Evolutionary conservation across 2,329 filamentous ascomycete species (phyloP).

Genomic region (Beauveria scarabaeidicola): DNA sequence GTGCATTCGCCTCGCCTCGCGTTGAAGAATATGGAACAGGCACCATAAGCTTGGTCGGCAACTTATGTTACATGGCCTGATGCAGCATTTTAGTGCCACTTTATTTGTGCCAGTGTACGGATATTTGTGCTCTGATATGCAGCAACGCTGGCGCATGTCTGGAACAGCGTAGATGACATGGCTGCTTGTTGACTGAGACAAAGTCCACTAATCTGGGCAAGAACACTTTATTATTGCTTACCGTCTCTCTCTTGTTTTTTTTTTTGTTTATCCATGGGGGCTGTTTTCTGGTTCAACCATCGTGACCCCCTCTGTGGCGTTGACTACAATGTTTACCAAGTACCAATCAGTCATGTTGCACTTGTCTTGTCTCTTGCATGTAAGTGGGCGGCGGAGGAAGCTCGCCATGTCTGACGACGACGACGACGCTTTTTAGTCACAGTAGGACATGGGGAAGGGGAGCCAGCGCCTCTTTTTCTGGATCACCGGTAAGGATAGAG

Average conservation of each 20-base stretch:
- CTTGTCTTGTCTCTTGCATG: not conserved
- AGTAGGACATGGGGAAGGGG: not conserved
- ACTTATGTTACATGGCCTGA: conserved; percentile 2
- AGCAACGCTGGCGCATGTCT: conserved; percentile 9
- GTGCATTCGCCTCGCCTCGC: not conserved
- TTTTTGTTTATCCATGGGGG: not conserved
- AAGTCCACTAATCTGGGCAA: conserved; percentile 6
- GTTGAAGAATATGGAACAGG: conserved; percentile 7
- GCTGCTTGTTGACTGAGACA: conserved; percentile 9
- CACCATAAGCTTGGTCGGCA: not conserved
- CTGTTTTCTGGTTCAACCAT: not conserved
- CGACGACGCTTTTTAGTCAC: not conserved
- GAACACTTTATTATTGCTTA: not conserved
- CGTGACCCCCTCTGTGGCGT: not conserved
- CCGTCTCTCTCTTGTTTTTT: not conserved
- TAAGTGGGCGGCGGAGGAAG: not conserved
- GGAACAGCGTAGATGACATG: conserved; percentile 11
- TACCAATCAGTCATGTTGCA: not conserved
- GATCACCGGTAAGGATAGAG: conserved; percentile 9
- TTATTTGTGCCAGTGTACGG: conserved; percentile 2
- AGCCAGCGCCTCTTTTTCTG: not conserved
- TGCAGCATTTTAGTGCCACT: not conserved
- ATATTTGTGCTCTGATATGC: conserved; percentile 6
- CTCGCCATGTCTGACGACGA: conserved; percentile 4
- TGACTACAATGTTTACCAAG: not conserved